Conservation (phyloP, 495 filamentous ascomycete genomes). For the Tuber microsphaerosporum region DNA sequence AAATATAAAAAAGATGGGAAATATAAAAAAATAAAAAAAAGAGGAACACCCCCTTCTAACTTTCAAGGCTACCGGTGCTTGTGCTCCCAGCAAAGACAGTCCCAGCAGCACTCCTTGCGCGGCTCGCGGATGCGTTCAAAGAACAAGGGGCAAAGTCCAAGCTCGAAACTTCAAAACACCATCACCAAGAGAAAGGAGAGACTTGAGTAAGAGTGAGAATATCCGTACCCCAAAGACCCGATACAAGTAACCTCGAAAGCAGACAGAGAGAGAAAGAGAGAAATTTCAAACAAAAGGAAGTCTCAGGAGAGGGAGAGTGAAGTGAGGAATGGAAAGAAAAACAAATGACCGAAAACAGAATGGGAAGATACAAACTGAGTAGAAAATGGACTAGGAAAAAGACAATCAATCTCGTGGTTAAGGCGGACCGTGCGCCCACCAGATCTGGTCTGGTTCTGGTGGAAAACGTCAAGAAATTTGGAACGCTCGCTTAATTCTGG, state of each 20-base stretch:
- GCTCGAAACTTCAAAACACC: conserved; percentile 1
- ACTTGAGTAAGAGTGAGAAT: not conserved
- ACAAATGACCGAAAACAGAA: not conserved
- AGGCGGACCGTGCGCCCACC: not conserved
- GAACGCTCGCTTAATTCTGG: not conserved
- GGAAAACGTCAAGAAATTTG: not conserved
- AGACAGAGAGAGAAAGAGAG: not conserved
- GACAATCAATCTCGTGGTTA: not conserved
- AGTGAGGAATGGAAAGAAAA: not conserved
- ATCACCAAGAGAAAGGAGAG: not conserved
- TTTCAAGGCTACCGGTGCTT: not conserved
- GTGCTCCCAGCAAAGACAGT: not conserved
- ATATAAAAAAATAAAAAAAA: conserved; percentile 4
- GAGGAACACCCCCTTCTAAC: not conserved
- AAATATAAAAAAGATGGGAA: not conserved
- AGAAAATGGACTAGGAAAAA: not conserved
- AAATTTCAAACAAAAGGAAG: not conserved
- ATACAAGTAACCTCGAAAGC: not conserved
- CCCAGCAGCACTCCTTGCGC: conserved; percentile 17
- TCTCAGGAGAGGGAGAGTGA: not conserved
- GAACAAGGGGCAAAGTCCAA: conserved; percentile 28
- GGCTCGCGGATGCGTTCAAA: conserved; percentile 30
- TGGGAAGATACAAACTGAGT: not conserved
- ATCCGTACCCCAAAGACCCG: not conserved
- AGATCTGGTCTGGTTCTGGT: not conserved